Evolutionary conservation across 495 filamentous ascomycete genomes (phyloP).

Genomic region (Lineolata rhizophorae): DNA sequence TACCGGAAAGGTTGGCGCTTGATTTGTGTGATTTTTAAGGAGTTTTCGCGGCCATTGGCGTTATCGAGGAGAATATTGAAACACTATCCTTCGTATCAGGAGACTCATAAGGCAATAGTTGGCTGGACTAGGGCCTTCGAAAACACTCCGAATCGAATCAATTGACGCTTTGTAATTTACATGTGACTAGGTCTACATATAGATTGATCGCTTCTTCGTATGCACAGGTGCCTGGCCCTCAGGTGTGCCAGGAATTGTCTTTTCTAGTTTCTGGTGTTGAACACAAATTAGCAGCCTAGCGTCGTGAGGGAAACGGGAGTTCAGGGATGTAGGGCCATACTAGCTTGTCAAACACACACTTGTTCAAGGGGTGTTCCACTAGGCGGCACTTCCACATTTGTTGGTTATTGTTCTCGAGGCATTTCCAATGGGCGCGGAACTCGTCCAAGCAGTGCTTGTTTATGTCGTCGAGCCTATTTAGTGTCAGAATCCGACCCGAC

Average conservation of each 20-base stretch:
- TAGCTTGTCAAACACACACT: constrained; percentile 86
- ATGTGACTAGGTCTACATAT: too few species aligned
- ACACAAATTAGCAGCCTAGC: background rate
- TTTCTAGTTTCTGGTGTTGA: constrained; percentile 58
- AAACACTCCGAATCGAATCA: too few species aligned
- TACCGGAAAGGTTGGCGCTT: too few species aligned
- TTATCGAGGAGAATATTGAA: too few species aligned
- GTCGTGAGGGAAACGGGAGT: constrained; percentile 1
- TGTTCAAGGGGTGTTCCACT: constrained; percentile 62
- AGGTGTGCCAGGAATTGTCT: constrained; percentile 69
- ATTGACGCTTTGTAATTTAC: too few species aligned
- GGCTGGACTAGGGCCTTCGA: too few species aligned
- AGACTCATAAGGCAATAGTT: too few species aligned
- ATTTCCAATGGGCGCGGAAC: constrained; percentile 86
- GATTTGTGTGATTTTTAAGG: too few species aligned
- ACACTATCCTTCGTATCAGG: too few species aligned
- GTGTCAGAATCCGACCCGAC: too few species aligned
- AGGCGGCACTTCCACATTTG: constrained; percentile 76
- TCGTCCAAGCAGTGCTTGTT: constrained; percentile 81
- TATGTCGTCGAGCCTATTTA: constrained; percentile 65
- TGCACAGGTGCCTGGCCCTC: constrained; percentile 62
- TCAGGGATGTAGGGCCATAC: constrained; percentile 27
- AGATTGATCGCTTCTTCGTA: too few species aligned
- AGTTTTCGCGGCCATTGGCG: too few species aligned
- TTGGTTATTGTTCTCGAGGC: constrained; percentile 94